Conservation (phyloP, 1,139 yeast species). For the Meyerozyma athensensis region DNA sequence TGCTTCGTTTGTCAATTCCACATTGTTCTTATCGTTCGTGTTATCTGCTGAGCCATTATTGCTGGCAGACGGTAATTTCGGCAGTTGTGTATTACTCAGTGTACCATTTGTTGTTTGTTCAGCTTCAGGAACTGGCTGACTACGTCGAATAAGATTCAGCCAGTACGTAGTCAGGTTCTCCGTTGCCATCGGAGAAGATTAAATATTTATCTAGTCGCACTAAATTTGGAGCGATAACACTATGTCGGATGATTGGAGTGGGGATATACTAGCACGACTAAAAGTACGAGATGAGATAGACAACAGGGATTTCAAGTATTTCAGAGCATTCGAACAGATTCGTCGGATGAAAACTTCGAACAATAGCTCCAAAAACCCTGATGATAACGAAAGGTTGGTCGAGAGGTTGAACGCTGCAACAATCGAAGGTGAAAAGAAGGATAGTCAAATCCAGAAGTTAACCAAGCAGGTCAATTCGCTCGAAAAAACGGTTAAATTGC, state of each 20-base stretch:
- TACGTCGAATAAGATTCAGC: constrained; percentile 1
- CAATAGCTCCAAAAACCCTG: constrained; percentile 6
- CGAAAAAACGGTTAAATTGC: constrained; percentile 18
- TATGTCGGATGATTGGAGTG: constrained; percentile 15
- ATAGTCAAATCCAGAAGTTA: constrained; percentile 10
- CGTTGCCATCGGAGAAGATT: neutral
- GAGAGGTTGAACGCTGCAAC: constrained; percentile 23
- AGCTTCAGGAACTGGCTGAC: neutral
- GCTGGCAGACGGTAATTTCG: no score
- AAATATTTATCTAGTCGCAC: neutral
- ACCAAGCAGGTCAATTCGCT: constrained; percentile 12
- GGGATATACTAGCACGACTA: constrained; percentile 23
- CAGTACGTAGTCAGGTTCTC: neutral
- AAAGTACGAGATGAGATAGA: constrained; percentile 30
- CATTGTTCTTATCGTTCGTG: no score
- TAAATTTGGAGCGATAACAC: neutral
- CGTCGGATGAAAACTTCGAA: constrained; percentile 11
- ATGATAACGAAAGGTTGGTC: constrained; percentile 17
- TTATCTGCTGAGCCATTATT: no score
- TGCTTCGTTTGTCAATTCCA: no score
- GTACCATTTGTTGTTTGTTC: neutral
- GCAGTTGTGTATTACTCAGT: no score
- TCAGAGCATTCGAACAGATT: constrained; percentile 29
- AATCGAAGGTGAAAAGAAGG: constrained; percentile 20
- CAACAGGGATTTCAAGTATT: constrained; percentile 27